A percentile compares a stretch with the other conserved stretches of the same genome.
Conservation (phyloP, 495 filamentous ascomycete genomes). For the Penicillium pulvis region DNA sequence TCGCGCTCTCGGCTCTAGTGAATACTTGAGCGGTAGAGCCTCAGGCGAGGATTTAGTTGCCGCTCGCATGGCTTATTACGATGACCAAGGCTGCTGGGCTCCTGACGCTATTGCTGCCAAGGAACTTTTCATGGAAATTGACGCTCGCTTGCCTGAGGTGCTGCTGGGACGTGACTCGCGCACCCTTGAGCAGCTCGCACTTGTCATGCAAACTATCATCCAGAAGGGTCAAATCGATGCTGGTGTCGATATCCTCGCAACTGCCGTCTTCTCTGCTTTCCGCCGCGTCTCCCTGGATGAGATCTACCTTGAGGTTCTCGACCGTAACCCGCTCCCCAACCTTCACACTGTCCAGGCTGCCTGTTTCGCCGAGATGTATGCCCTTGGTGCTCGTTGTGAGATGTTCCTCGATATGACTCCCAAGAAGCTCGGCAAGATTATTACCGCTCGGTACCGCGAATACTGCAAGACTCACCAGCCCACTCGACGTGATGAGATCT, state of each 20-base stretch:
- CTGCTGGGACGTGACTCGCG: slow-evolving; percentile 1
- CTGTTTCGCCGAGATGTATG: slow-evolving; percentile 9
- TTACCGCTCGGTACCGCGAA: slow-evolving; percentile 7
- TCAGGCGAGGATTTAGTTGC: not conserved
- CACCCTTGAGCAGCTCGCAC: slow-evolving; percentile 1
- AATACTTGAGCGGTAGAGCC: slow-evolving; percentile 1
- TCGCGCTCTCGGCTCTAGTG: slow-evolving; percentile 6
- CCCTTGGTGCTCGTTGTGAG: slow-evolving; percentile 6
- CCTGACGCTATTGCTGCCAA: slow-evolving; percentile 1
- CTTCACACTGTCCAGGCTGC: slow-evolving; percentile 5
- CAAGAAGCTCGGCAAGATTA: slow-evolving; percentile 4
- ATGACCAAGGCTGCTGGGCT: slow-evolving; percentile 8
- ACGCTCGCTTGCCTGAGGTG: slow-evolving; percentile 2
- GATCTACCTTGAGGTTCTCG: slow-evolving; percentile 6
- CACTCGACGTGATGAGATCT: not conserved
- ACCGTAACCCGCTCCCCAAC: slow-evolving; percentile 7
- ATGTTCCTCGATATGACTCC: slow-evolving; percentile 6
- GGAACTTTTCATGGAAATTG: slow-evolving; percentile 5
- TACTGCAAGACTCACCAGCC: slow-evolving; percentile 6
- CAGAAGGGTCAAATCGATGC: slow-evolving; percentile 6
- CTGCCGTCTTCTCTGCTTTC: slow-evolving; percentile 7
- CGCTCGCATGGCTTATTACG: slow-evolving; percentile 1
- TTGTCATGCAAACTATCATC: slow-evolving; percentile 1
- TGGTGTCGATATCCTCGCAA: slow-evolving; percentile 2
- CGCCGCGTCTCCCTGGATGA: slow-evolving; percentile 6